Percentiles rank a stretch among this genome's conserved stretches.
Evolutionary conservation across 257 asterid genomes (phyloP).

Genomic region (Scutellaria baicalensis): DNA sequence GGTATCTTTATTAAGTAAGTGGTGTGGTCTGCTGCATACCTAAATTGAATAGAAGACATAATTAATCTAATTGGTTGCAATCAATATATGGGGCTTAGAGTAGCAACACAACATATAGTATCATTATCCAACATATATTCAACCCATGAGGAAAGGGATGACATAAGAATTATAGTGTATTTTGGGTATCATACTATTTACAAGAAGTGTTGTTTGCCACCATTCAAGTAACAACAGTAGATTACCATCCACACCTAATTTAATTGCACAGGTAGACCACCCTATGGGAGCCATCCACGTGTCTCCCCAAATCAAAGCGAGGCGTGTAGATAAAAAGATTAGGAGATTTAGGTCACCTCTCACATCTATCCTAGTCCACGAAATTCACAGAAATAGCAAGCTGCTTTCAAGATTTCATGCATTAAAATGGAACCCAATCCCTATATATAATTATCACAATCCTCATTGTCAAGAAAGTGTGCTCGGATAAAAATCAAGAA

Average conservation of each 20-base stretch:
- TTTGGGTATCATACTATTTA: not conserved
- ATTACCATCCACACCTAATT: constrained; percentile 40
- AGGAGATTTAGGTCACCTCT: constrained; percentile 51
- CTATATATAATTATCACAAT: not conserved
- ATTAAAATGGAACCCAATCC: not conserved
- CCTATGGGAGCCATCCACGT: constrained; percentile 18
- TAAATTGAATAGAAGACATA: too few relatives aligned
- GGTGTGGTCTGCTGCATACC: too few relatives aligned
- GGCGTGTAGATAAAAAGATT: constrained; percentile 46
- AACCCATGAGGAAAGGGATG: not conserved
- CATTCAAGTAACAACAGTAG: constrained; percentile 16
- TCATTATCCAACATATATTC: not conserved
- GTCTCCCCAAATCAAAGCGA: constrained; percentile 9
- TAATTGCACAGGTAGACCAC: not conserved
- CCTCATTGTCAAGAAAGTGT: constrained; percentile 1
- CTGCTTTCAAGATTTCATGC: not conserved
- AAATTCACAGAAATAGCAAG: constrained; percentile 2
- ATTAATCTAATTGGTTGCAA: too few relatives aligned
- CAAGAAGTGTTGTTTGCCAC: not conserved
- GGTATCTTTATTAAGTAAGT: too few relatives aligned
- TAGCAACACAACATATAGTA: too few relatives aligned
- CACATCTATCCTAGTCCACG: constrained; percentile 27
- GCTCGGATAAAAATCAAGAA: not conserved
- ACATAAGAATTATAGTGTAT: not conserved
- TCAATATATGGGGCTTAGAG: too few relatives aligned